Percentiles rank a stretch among this genome's conserved stretches.
Conservation (phyloP, 371 early-diverging fungal species). For the Circinella minor region DNA sequence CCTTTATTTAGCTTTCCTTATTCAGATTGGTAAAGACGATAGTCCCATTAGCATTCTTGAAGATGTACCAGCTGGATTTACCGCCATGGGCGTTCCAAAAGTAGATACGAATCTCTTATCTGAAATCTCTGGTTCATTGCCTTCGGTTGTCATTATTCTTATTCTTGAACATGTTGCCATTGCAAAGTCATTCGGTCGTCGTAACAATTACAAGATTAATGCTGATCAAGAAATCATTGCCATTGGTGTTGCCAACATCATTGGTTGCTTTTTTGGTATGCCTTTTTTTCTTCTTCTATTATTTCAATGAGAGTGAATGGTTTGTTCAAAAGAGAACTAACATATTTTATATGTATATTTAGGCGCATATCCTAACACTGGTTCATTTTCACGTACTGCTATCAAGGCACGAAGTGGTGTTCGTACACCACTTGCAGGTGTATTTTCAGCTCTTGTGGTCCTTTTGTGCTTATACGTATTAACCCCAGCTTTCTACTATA, state of each 20-base stretch:
- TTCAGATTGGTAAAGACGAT: slow-evolving; percentile 39
- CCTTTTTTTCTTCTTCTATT: not conserved
- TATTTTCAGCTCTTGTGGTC: slow-evolving; percentile 77
- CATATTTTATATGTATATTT: not conserved
- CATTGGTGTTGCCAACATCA: slow-evolving; percentile 80
- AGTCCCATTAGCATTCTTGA: slow-evolving; percentile 64
- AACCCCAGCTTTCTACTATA: slow-evolving; percentile 84
- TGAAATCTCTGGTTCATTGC: slow-evolving; percentile 54
- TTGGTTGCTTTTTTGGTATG: slow-evolving; percentile 80
- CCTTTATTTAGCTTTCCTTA: slow-evolving; percentile 26
- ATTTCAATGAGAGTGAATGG: not conserved
- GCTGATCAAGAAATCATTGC: slow-evolving; percentile 88
- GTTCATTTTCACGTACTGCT: slow-evolving; percentile 60
- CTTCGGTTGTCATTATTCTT: slow-evolving; percentile 71
- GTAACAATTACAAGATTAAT: slow-evolving; percentile 65
- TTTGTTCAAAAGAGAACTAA: not conserved
- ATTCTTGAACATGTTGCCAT: slow-evolving; percentile 87
- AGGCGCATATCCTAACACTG: slow-evolving; percentile 49
- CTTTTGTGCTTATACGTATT: slow-evolving; percentile 78
- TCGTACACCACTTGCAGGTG: slow-evolving; percentile 81
- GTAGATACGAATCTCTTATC: slow-evolving; percentile 44
- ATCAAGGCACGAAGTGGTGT: slow-evolving; percentile 83
- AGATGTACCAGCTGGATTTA: slow-evolving; percentile 72
- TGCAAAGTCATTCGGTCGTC: slow-evolving; percentile 79
- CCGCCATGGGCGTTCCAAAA: slow-evolving; percentile 55